Evolutionary conservation across 2,329 filamentous ascomycete species (phyloP), one percentile per base, ranked within the genome.

Genomic region (Bipolaris zeicola): DNA sequence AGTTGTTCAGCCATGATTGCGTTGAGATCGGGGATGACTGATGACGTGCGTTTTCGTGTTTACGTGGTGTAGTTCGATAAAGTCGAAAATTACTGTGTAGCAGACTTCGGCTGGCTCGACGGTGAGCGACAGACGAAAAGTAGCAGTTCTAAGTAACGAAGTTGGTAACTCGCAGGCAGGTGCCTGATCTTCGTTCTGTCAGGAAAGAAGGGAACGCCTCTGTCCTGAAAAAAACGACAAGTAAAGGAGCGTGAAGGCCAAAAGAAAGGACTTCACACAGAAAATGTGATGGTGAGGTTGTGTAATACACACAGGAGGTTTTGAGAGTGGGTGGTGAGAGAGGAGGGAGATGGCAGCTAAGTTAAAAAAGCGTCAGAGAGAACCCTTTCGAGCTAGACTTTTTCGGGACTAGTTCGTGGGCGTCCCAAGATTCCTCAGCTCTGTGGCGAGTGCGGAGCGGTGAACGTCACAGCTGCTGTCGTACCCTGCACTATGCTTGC

Each of bases 1-100:
- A 95, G 85, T 82, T 93, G 88, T 57, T 76, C 73, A 73, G 73
- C 73, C 73, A 76, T 76, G 56, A 62, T 76, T 71, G 66, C 55
- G 57, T 60, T 45, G 54, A 39, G 16, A 36, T 41, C 13, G 44
- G 20, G 44, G 38, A 46, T 46, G 53, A 60, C 39, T 60, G 55
- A 46, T 43, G 39, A 50, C n/a, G 37, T 28, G 55, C 46, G 37
- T 48, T 36, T 56, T 34, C 28, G 44, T 38, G 34, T 52, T 37
- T 41, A 39, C 24, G 54, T 44, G 24, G 37, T 43, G 48, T 49
- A 37, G 57, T 46, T 43, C 46, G 51, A 44, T 31, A 58, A 58
- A 45, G 52, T 58, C 56, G 60, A 58, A 62, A 55, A 69, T 62
- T 68, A 69, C 58, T 48, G 56, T 55, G 31, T 55, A 58, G 41